Percentiles rank a stretch among this genome's conserved stretches.
These are phyloP conservation scores for Pseudogymnoascus sp. DNA, from an alignment of 2,329 filamentous ascomycete genomes.

Conservation along the genomic window DNA sequence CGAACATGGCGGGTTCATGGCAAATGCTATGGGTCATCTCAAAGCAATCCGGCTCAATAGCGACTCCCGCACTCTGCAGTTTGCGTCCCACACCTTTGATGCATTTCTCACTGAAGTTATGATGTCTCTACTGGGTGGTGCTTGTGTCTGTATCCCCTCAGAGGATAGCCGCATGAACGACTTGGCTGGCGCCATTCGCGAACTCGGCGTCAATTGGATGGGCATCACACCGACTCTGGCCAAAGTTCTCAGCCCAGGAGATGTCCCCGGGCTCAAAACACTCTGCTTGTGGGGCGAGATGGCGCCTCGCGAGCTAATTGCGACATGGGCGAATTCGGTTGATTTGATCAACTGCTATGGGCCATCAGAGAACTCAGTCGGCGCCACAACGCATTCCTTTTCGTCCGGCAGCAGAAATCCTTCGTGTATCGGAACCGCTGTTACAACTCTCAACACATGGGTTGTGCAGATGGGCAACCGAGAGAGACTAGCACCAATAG, in stretches of 20 bases:
- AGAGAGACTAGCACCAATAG: conserved; percentile 27
- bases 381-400: neutral
- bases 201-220: conserved; percentile 13
- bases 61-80: conserved; percentile 8
- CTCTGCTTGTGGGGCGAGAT: conserved; percentile 15
- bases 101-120: conserved; percentile 13
- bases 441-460: conserved; percentile 24
- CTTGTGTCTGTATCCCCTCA: conserved; percentile 14
- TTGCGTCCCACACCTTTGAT: conserved; percentile 15
- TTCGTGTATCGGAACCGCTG: neutral
- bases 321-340: conserved; percentile 12
- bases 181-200: conserved; percentile 12
- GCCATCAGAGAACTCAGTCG: conserved; percentile 13
- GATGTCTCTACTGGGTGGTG: conserved; percentile 11
- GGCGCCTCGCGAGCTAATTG: neutral
- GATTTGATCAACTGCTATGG: conserved; percentile 14
- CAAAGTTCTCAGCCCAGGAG: conserved; percentile 12
- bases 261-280: conserved; percentile 11
- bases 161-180: conserved; percentile 14
- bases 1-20: conserved; percentile 1
- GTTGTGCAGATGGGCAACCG: conserved; percentile 32
- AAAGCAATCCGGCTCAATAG: neutral
- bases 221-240: conserved; percentile 14
- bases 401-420: neutral
- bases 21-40: neutral